Base-by-base conservation (phyloP, 2,329 filamentous ascomycete genomes). In the Penicillium sp. region DNA sequence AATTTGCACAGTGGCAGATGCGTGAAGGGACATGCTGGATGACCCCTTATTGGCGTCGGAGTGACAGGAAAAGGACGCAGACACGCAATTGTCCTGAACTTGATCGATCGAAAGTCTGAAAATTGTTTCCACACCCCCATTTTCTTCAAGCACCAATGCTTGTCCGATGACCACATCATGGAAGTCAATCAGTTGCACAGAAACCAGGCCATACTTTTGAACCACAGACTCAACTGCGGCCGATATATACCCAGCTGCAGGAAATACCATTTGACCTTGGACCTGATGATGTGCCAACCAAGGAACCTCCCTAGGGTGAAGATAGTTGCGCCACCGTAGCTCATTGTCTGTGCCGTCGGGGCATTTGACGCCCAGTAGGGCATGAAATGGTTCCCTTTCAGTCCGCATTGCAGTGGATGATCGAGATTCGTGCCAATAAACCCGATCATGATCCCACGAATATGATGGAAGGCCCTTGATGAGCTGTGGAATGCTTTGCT, bases 271-370 rank as follows among this genome's bases (percentile, higher is more conserved):
- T 47, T 73, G 67, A 1, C 65, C 65, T 42, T 74, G 71, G 2
- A 77, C 57, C 37, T 66, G 62, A 48, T 77, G 75, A 50, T 69
- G 69, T 3, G 31, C 40, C 6, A 76, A 55, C 75, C 74, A 77
- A 0, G 70, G 63, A 9, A 75, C 59, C 46, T 77, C 73, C 4
- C 53, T 54, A 1, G 68, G 56, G 5, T 63, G 58, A 6, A 76
- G 59, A 40, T 69, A 59, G 40, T 74, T 74, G 15, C 67, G 60
- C 73, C 73, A 75, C 19, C 66, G 67, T 15, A 67, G 23, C 43
- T 69, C 65, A 27, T 57, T 61, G 13, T 58, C 47, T 8, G 61
- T 62, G 1, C 62, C 61, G 27, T 66, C 65, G 4, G 56, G 48
- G 13, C 61, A 63, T 45, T 57, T 65, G 15, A 55, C 58, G 15